Percentiles rank a stretch among this genome's conserved stretches.
Evolutionary conservation across 805 yeast genomes (phyloP).

Genomic region (Metschnikowia borealis): DNA sequence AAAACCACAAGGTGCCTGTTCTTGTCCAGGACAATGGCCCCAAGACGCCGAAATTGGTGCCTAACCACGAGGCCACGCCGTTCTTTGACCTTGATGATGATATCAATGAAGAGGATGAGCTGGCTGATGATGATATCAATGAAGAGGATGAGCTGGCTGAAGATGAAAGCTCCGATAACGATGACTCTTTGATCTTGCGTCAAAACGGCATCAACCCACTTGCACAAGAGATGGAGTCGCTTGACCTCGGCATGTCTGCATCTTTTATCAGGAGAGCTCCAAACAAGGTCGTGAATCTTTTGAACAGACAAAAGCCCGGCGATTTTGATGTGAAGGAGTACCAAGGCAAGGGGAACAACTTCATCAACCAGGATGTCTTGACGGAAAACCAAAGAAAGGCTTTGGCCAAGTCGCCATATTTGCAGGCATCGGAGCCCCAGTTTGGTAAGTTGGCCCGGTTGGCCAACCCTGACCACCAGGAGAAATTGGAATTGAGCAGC

Average conservation of each 20-base stretch:
- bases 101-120: constrained; percentile 12
- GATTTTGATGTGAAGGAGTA: constrained; percentile 29
- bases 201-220: constrained; percentile 5
- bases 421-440: constrained; percentile 59
- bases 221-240: constrained; percentile 27
- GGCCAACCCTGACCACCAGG: constrained; percentile 30
- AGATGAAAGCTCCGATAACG: constrained; percentile 6
- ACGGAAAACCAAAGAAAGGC: constrained; percentile 50
- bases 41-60: constrained; percentile 23
- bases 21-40: constrained; percentile 22
- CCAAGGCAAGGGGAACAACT: constrained; percentile 20
- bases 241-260: constrained; percentile 38
- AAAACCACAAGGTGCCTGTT: constrained; percentile 20
- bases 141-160: constrained; percentile 8
- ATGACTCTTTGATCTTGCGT: constrained; percentile 5
- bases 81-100: constrained; percentile 17
- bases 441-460: constrained; percentile 42
- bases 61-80: constrained; percentile 20
- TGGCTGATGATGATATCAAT: constrained; percentile 8
- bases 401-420: constrained; percentile 50
- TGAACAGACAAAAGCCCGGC: constrained; percentile 16
- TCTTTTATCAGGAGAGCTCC: constrained; percentile 40
- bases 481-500: constrained; percentile 8
- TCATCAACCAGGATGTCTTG: constrained; percentile 28
- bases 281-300: constrained; percentile 31